These are phyloP conservation scores for Pythium phragmiticola DNA, from an alignment of 352 stramenopile genomes.

Conservation along the genomic window DNA sequence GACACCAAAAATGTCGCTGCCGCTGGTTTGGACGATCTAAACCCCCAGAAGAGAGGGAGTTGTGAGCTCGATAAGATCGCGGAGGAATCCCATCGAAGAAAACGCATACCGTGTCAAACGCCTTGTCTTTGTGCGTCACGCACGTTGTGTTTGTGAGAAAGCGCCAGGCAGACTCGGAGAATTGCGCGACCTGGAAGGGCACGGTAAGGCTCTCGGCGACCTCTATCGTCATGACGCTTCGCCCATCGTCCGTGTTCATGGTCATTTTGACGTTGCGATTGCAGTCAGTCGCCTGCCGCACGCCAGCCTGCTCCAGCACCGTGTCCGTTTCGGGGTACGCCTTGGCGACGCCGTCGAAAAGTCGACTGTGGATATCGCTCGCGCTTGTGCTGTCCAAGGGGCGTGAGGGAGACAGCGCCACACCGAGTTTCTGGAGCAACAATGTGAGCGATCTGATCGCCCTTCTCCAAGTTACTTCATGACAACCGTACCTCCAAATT, in stretches of 20 bases:
- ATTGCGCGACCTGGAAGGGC: slow-evolving; percentile 31
- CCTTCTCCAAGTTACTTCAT: not conserved
- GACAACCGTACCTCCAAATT: slow-evolving; percentile 21
- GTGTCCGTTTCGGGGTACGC: slow-evolving; percentile 33
- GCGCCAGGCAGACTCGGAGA: slow-evolving; percentile 37
- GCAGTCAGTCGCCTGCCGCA: slow-evolving; percentile 20
- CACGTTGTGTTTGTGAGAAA: slow-evolving; percentile 29
- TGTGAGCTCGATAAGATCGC: not conserved
- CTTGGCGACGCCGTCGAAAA: slow-evolving; percentile 40
- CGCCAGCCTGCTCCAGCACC: slow-evolving; percentile 33
- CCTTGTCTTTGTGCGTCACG: slow-evolving; percentile 14
- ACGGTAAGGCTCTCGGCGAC: slow-evolving; percentile 40
- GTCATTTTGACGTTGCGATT: slow-evolving; percentile 48
- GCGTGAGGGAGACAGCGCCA: not conserved
- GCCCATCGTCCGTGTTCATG: slow-evolving; percentile 34
- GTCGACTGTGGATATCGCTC: slow-evolving; percentile 32
- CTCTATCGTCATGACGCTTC: slow-evolving; percentile 43
- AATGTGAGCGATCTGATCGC: not conserved
- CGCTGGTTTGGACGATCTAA: slow-evolving; percentile 42
- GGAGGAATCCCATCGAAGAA: not conserved
- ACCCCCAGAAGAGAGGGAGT: not conserved
- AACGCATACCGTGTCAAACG: slow-evolving; percentile 36
- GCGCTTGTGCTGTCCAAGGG: slow-evolving; percentile 3
- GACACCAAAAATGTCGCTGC: slow-evolving; percentile 47
- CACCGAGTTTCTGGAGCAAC: slow-evolving; percentile 26